phyloP scores from a whole-genome alignment of 495 filamentous ascomycete species.

The Cercophora sp. region DNA sequence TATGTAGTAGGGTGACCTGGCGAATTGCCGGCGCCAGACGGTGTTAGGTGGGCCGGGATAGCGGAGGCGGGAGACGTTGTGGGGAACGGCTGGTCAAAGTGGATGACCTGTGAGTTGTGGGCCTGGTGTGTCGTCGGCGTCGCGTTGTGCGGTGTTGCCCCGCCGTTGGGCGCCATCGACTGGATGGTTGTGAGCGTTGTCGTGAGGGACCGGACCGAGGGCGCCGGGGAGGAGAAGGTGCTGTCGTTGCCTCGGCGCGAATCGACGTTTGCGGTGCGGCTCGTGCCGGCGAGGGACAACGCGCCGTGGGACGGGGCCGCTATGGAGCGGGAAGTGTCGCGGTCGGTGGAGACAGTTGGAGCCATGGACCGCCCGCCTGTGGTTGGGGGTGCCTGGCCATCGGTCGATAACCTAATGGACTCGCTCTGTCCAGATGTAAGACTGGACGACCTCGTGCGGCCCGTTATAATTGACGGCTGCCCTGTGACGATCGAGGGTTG shows the following conservation, averaged over 20 bases:
- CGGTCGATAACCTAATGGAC: slow-evolving; percentile 55
- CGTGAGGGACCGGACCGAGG: slow-evolving; percentile 84
- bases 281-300: slow-evolving; percentile 55
- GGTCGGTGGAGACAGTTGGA: slow-evolving; percentile 76
- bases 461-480: slow-evolving; percentile 55
- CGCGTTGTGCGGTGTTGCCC: slow-evolving; percentile 58
- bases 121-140: slow-evolving; percentile 31
- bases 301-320: slow-evolving; percentile 74
- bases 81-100: slow-evolving; percentile 92
- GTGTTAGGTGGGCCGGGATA: slow-evolving; percentile 72
- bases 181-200: slow-evolving; percentile 97
- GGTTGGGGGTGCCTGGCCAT: slow-evolving; percentile 54
- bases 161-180: slow-evolving; percentile 68
- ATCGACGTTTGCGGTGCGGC: slow-evolving; percentile 62
- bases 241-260: slow-evolving; percentile 70
- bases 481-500: slow-evolving; percentile 55
- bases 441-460: slow-evolving; percentile 36
- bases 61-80: slow-evolving; percentile 68
- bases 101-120: slow-evolving; percentile 50
- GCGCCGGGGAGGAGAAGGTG: slow-evolving; percentile 91
- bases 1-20: slow-evolving; percentile 75
- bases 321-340: slow-evolving; percentile 68
- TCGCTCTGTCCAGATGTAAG: slow-evolving; percentile 41
- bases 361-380: slow-evolving; percentile 67
- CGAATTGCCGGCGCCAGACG: slow-evolving; percentile 38